Base-by-base conservation (phyloP, 371 early-diverging fungal genomes). In the Mortierella sp. region DNA sequence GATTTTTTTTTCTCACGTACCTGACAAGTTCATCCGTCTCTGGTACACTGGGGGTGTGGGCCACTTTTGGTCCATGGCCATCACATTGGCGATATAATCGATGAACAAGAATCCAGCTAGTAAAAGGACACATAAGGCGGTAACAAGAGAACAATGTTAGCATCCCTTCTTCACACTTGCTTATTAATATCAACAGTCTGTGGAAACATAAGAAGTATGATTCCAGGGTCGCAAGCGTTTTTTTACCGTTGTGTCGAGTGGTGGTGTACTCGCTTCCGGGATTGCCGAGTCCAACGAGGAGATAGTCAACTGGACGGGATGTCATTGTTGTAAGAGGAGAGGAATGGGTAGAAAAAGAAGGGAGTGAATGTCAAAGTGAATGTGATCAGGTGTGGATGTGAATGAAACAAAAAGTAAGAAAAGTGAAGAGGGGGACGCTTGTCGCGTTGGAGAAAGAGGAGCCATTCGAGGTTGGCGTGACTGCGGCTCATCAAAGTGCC, bases 211-310 rank as follows among this genome's bases (percentile, higher is more conserved):
- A 75, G 49, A n/a, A 35, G 8, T 27, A 32, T n/a, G 24, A 10
- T 29, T 41, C 27, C 51, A 6, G 16, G 32, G 32, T 32, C 8
- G 63, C 60, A 60, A 29, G 29, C 11, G 6, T 18, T 18, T 32
- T 5, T n/a, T n/a, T 83, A 91, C 92, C 91, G 85, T 92, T 92
- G 68, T 91, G 91, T n/a, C 92, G 86, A 14, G 92, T 88, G 49
- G 71, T 81, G n/a, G 78, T 79, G 72, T 88, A 90, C 38, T 90
- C 90, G 14, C 74, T 24, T 32, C 88, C 88, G 6, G 89, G 84
- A 56, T 90, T 92, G 43, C 92, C 92, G 6, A 92, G 79, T 43
- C 92, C 92, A 7, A 90, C 88, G 32, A 92, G 79, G 48, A 92
- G 68, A 51, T 77, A 89, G 71, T 92, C 92, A 29, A 92, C 88